Conservation (phyloP, 2,329 filamentous ascomycete genomes). For the Zarea fungicola region DNA sequence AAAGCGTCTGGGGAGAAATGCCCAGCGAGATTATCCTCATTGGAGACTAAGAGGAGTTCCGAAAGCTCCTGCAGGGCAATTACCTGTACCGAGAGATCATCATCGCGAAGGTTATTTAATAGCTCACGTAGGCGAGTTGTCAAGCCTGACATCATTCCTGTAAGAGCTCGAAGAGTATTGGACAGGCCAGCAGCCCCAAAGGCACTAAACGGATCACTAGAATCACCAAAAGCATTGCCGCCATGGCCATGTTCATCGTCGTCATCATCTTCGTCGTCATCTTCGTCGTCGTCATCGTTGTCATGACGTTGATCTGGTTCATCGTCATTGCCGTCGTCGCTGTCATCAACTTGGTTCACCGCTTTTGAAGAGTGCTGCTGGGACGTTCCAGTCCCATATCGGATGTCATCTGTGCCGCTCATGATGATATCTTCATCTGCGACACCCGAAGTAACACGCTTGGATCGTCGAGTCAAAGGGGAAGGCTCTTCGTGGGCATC, state of each 20-base stretch:
- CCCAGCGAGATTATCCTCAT: constrained; percentile 91
- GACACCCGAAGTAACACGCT: constrained; percentile 48
- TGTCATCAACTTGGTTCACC: constrained; percentile 13
- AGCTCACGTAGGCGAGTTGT: constrained; percentile 75
- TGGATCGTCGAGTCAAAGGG: constrained; percentile 41
- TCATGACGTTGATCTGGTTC: not conserved
- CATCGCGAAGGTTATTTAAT: constrained; percentile 68
- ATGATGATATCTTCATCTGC: constrained; percentile 63
- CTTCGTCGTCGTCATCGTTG: constrained; percentile 30
- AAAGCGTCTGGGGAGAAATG: constrained; percentile 93
- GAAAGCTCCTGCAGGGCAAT: constrained; percentile 91
- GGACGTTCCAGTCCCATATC: constrained; percentile 33
- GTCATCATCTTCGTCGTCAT: constrained; percentile 31
- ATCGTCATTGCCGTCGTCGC: not conserved
- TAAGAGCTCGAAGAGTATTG: constrained; percentile 77
- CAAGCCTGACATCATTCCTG: constrained; percentile 85
- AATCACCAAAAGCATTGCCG: constrained; percentile 56
- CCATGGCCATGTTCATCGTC: constrained; percentile 43
- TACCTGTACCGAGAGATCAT: constrained; percentile 83
- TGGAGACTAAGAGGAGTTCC: constrained; percentile 88
- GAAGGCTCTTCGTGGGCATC: constrained; percentile 16
- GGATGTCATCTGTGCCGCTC: constrained; percentile 60
- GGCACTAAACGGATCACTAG: constrained; percentile 57
- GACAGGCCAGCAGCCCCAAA: constrained; percentile 72
- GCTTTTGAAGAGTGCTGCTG: constrained; percentile 35